A percentile compares a stretch with the other conserved stretches of the same genome.
phyloP scores from a whole-genome alignment of 257 asterid species.

The Plantago elongata region DNA sequence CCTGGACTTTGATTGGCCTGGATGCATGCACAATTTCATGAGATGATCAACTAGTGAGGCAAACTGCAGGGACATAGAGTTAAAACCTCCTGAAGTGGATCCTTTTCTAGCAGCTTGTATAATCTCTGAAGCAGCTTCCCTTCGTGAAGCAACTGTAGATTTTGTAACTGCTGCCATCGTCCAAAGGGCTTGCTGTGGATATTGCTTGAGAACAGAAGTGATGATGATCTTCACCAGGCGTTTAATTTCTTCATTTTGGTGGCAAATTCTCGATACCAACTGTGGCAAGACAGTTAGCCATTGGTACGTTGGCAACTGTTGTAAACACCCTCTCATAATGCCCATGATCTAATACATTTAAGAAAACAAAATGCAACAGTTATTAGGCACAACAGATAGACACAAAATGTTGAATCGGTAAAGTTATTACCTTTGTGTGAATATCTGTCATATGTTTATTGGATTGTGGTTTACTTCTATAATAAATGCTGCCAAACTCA shows the following conservation, averaged over 20 bases:
- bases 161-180: slow-evolving; percentile 98
- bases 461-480: slow-evolving; percentile 47
- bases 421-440: slow-evolving; percentile 56
- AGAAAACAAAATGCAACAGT: slow-evolving; percentile 14
- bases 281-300: slow-evolving; percentile 97
- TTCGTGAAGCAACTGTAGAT: slow-evolving; percentile 84
- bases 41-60: slow-evolving; percentile 89
- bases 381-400: slow-evolving; percentile 15
- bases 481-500: slow-evolving; percentile 73
- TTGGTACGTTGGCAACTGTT: slow-evolving; percentile 89
- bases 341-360: slow-evolving; percentile 56
- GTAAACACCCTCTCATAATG: slow-evolving; percentile 89
- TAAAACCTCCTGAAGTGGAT: slow-evolving; percentile 53
- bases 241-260: slow-evolving; percentile 86
- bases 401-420: slow-evolving; percentile 15
- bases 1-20: slow-evolving; percentile 81
- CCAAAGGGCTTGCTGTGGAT: slow-evolving; percentile 99
- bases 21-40: slow-evolving; percentile 82
- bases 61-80: slow-evolving; percentile 73
- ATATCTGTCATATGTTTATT: slow-evolving; percentile 61
- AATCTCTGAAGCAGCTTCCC: slow-evolving; percentile 96
- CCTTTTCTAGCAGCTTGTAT: slow-evolving; percentile 86
- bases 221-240: slow-evolving; percentile 78
- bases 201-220: slow-evolving; percentile 74
- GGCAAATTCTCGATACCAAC: slow-evolving; percentile 96